A percentile compares a stretch with the other conserved stretches of the same genome.
Conservation (phyloP, 108 stramenopile species). For the Skeletonema potamos region DNA sequence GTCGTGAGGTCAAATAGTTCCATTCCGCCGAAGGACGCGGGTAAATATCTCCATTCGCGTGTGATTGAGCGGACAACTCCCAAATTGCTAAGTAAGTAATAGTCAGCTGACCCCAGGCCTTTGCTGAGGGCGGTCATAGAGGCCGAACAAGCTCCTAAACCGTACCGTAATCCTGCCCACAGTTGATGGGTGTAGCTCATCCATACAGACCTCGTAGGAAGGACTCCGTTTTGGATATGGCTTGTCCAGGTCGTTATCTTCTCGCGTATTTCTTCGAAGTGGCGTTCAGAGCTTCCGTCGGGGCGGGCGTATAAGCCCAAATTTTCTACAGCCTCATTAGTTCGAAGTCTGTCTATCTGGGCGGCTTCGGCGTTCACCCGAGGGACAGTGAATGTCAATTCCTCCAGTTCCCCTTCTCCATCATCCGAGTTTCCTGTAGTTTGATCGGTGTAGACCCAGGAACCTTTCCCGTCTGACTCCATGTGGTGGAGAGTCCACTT, state of each 20-base stretch:
- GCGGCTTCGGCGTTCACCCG: neutral
- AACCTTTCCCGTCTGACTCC: neutral
- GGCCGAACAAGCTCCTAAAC: conserved; percentile 11
- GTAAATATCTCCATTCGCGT: conserved; percentile 4
- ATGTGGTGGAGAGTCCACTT: neutral
- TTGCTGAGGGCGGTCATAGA: neutral
- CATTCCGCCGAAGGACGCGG: neutral
- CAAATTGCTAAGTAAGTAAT: neutral
- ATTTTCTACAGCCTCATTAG: neutral
- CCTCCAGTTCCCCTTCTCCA: neutral
- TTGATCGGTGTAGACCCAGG: neutral
- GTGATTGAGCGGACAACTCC: conserved; percentile 4
- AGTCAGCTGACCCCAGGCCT: neutral
- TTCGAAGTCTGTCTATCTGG: neutral
- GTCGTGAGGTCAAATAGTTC: neutral
- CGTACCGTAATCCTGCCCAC: conserved; percentile 17
- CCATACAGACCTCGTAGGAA: conserved; percentile 13
- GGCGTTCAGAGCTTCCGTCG: neutral
- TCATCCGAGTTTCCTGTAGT: neutral
- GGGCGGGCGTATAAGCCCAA: conserved; percentile 3
- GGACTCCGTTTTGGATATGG: neutral
- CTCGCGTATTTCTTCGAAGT: neutral
- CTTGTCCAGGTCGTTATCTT: neutral
- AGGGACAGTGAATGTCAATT: neutral
- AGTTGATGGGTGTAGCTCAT: conserved; percentile 19